These are phyloP conservation scores for Leishmania braziliensis DNA, from an alignment of 208 protist genomes.

Conservation along the genomic window DNA sequence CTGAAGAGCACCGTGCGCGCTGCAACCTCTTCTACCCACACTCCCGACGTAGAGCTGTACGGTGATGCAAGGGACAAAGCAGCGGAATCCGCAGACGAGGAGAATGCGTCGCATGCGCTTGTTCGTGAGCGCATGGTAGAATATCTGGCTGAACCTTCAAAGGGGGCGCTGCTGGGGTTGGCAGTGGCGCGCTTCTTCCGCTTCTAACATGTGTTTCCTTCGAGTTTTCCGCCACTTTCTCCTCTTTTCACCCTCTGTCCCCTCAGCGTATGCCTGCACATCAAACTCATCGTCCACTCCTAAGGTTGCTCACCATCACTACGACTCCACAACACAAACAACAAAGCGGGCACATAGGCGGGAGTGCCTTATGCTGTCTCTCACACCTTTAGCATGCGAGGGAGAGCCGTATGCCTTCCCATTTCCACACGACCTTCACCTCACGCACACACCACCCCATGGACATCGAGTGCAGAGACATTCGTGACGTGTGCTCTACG, in stretches of 20 bases:
- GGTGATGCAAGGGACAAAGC: neutral
- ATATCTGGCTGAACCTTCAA: constrained; percentile 67
- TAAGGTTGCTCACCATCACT: neutral
- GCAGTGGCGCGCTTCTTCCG: constrained; percentile 49
- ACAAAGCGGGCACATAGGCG: neutral
- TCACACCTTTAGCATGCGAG: neutral
- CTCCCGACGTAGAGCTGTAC: too few species aligned
- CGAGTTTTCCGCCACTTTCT: neutral
- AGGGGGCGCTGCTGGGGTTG: constrained; percentile 42
- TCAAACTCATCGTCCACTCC: neutral
- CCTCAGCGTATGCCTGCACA: neutral
- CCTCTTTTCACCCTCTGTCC: neutral
- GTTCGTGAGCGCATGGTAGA: constrained; percentile 66
- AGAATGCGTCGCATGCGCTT: constrained; percentile 26
- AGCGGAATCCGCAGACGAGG: neutral
- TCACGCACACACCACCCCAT: neutral
- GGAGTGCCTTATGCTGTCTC: neutral
- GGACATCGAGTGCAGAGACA: too few species aligned
- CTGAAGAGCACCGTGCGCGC: neutral
- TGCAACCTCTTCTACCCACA: neutral
- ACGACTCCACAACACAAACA: neutral
- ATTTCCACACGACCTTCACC: too few species aligned
- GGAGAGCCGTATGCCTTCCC: too few species aligned
- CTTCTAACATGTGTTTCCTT: constrained; percentile 21
- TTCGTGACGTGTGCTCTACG: too few species aligned